Base-by-base conservation (phyloP, 352 stramenopile species). In the Phytophthora crassamura region DNA sequence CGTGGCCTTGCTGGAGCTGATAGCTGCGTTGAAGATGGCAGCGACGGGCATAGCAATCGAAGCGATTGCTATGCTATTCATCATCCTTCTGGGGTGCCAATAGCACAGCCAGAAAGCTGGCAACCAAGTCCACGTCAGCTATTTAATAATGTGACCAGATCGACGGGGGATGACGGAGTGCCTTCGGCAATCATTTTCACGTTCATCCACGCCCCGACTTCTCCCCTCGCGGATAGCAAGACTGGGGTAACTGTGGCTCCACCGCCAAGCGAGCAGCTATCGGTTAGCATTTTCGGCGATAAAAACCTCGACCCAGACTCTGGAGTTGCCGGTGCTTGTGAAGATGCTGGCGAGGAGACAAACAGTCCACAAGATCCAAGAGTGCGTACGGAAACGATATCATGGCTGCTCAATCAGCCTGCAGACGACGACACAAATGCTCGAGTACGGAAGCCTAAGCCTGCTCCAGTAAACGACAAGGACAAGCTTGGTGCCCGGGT, bases 401-500 rank as follows among this genome's bases (percentile, higher is more conserved):
- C 25, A 15, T 20, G 30, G 18, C 18, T 11, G 15, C n/a, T 35
- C 28, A 22, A 48, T 7, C 42, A 6, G 11, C 5, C 14, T 3
- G 35, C 15, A 2, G 2, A 46, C 51, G 42, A 1, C 7, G 12
- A 28, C 22, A 38, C 18, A 12, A 4, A 46, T 1, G 14, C 22
- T 20, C 7, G 12, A 38, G 16, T n/a, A 18, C 48, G 48, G 38
- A 69, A 50, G 22, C 28, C 11, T 15, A 56, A 51, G 15, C 20
- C 15, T 25, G 7, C 15, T 3, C 48, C 43, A 28, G 38, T 63
- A 22, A 69, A 69, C 48, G 72, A 73, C 48, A 72, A 64, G 39
- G 57, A 76, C 30, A 91, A 93, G 34, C 66, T 93, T 0, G 82
- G 82, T 14, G 70, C 75, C 28, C 77, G 70, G 39, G 59, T 88